Evolutionary conservation across 176 grass and related monocot genomes (phyloP).

Genomic region (Avena insularis): DNA sequence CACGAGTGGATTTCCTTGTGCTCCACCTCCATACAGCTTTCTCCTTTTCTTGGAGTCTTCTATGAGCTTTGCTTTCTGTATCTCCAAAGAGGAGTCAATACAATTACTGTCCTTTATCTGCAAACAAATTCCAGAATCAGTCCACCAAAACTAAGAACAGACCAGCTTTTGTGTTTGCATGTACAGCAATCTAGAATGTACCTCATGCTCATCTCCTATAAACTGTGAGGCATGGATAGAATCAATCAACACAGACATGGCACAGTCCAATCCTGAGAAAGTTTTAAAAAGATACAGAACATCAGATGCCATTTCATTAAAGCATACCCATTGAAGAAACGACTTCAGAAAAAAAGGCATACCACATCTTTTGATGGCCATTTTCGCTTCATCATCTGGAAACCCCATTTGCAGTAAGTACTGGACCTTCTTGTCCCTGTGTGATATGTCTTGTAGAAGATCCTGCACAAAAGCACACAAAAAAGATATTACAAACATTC

Average conservation of each 20-base stretch:
- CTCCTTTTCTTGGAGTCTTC: conserved; percentile 38
- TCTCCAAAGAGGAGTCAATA: conserved; percentile 1
- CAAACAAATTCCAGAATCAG: conserved; percentile 16
- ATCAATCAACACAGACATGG: conserved; percentile 62
- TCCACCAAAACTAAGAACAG: conserved; percentile 2
- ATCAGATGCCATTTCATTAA: not conserved
- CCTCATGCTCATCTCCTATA: conserved; percentile 50
- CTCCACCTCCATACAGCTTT: conserved; percentile 37
- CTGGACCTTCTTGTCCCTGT: conserved; percentile 53
- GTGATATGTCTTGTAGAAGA: conserved; percentile 63
- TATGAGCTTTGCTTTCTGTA: conserved; percentile 30
- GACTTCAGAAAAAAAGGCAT: conserved; percentile 33
- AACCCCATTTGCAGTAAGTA: conserved; percentile 76
- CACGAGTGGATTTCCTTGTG: conserved; percentile 23
- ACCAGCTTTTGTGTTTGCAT: not conserved
- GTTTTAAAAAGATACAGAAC: conserved; percentile 32
- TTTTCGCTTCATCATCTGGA: conserved; percentile 55
- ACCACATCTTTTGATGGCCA: conserved; percentile 85
- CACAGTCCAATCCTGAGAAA: conserved; percentile 58
- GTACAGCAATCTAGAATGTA: conserved; percentile 25
- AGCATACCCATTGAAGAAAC: not conserved
- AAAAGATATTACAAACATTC: not conserved
- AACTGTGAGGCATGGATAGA: conserved; percentile 73
- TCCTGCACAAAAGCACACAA: conserved; percentile 46
- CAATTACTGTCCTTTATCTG: not conserved